These are phyloP conservation scores for Isochrysis galbana DNA, from an alignment of 78 protist genomes.

Conservation along the genomic window DNA sequence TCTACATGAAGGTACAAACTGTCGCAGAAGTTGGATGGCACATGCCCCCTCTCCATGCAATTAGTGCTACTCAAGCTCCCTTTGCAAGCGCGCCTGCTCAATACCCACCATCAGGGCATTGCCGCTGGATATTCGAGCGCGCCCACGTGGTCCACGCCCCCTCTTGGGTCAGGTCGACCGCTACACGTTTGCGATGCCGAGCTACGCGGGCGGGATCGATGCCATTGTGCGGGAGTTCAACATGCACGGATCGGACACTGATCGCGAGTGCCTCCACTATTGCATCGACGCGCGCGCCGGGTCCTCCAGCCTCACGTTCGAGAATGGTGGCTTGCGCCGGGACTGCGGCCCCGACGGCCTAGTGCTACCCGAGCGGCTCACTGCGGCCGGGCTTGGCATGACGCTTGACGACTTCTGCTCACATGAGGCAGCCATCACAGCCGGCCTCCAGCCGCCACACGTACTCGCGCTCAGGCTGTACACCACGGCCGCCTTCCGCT, in stretches of 20 bases:
- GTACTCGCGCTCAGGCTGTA: slow-evolving; percentile 34
- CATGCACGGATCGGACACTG: no score
- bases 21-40: no score
- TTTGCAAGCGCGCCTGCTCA: neutral
- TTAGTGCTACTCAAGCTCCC: no score
- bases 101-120: neutral
- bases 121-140: neutral
- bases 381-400: neutral
- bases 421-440: neutral
- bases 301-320: neutral
- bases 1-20: neutral
- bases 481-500: slow-evolving; percentile 31
- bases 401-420: neutral
- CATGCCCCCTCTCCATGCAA: no score
- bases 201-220: no score
- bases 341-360: no score
- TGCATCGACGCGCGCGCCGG: no score
- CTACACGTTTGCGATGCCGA: no score
- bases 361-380: neutral
- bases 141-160: neutral
- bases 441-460: neutral
- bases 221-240: no score
- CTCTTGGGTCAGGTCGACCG: neutral
- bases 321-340: neutral
- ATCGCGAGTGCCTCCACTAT: no score